These are phyloP conservation scores for Emmonsiellopsis sp. DNA, from an alignment of 2,329 filamentous ascomycete species.

Conservation along the genomic window DNA sequence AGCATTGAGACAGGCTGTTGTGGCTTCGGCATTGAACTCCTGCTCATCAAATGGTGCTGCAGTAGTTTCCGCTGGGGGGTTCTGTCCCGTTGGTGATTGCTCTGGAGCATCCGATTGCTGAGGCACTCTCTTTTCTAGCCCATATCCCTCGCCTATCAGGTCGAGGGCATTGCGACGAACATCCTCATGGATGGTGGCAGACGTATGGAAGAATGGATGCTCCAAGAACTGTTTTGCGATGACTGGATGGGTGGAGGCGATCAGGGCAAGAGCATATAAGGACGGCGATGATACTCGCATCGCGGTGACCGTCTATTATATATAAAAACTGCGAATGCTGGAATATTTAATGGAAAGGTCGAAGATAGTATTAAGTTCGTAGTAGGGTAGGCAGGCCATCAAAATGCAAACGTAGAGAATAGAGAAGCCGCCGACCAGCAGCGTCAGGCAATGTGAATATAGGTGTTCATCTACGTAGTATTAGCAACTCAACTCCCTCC, in stretches of 20 bases:
- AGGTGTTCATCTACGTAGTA: neutral
- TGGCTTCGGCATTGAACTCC: slow-evolving; percentile 32
- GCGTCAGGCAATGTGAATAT: neutral
- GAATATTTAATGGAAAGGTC: neutral
- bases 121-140: slow-evolving; percentile 5
- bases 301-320: neutral
- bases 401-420: neutral
- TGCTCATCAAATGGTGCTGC: slow-evolving; percentile 24
- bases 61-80: neutral
- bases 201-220: neutral
- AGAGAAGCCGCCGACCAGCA: neutral
- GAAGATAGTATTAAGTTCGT: too few species aligned
- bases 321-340: neutral
- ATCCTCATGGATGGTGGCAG: neutral
- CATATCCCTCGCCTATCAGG: neutral
- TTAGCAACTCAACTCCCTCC: neutral
- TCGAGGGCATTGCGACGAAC: slow-evolving; percentile 4
- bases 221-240: neutral
- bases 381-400: neutral
- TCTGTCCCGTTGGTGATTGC: neutral
- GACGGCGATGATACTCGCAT: neutral
- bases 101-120: slow-evolving; percentile 5
- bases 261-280: neutral
- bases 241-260: neutral
- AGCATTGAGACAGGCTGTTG: slow-evolving; percentile 49